These are phyloP conservation scores for Maudiozyma pseudohumilis DNA, from an alignment of 805 yeast species.

Conservation along the genomic window DNA sequence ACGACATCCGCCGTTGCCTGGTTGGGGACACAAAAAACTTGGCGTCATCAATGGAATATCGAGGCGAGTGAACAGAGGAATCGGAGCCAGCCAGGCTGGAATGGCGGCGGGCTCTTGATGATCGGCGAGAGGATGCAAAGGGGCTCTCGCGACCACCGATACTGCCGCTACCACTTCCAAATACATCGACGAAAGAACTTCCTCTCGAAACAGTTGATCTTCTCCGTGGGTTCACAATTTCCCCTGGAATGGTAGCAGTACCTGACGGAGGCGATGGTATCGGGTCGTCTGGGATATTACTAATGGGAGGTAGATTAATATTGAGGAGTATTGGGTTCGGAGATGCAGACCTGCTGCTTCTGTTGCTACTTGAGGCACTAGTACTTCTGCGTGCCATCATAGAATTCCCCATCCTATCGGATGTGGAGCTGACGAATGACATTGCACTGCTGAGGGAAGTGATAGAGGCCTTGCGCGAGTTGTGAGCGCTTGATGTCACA, in stretches of 20 bases:
- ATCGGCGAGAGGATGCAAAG: constrained; percentile 20
- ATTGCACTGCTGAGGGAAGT: constrained; percentile 27
- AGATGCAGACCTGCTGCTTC: constrained; percentile 12
- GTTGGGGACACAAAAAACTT: constrained; percentile 1
- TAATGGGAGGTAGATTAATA: constrained; percentile 42
- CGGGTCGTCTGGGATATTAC: constrained; percentile 48
- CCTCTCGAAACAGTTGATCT: constrained; percentile 2
- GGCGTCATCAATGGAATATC: neutral
- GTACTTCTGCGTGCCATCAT: constrained; percentile 19
- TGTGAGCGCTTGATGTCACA: constrained; percentile 10
- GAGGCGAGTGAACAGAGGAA: constrained; percentile 2
- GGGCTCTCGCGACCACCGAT: constrained; percentile 21
- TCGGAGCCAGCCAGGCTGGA: constrained; percentile 11
- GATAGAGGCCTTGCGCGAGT: constrained; percentile 33
- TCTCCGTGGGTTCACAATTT: neutral
- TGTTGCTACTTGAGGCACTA: constrained; percentile 17
- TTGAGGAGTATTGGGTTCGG: constrained; percentile 18
- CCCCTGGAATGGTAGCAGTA: neutral
- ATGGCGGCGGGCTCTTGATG: constrained; percentile 11
- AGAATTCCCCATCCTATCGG: constrained; percentile 26
- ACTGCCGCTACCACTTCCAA: constrained; percentile 14
- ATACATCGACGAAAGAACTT: constrained; percentile 10
- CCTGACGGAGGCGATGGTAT: constrained; percentile 37
- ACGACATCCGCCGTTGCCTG: constrained; percentile 4
- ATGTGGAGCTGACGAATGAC: constrained; percentile 25